Percentiles rank a stretch among this genome's conserved stretches.
Conservation (phyloP, 495 filamentous ascomycete species). For the Talaromyces nanjingensis region DNA sequence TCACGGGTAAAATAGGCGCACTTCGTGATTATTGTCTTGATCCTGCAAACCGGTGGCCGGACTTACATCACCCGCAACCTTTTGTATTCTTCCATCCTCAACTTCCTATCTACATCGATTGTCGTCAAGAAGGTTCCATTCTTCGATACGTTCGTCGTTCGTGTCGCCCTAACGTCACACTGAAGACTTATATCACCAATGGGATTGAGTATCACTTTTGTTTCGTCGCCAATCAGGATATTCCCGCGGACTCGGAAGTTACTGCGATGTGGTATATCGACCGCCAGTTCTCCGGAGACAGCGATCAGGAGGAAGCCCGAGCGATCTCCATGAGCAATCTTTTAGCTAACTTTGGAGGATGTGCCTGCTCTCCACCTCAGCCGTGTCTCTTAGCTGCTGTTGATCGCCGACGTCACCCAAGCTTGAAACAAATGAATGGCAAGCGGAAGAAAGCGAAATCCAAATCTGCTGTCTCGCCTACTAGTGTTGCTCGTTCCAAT, state of each 20-base stretch:
- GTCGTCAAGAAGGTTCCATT: constrained; percentile 71
- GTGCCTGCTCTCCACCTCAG: constrained; percentile 63
- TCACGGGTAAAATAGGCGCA: constrained; percentile 78
- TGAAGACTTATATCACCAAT: constrained; percentile 76
- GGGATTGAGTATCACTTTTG: constrained; percentile 79
- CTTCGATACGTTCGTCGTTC: constrained; percentile 83
- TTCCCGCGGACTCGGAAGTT: constrained; percentile 55
- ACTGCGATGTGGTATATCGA: constrained; percentile 63
- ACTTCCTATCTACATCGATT: constrained; percentile 86
- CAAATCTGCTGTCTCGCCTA: constrained; percentile 56
- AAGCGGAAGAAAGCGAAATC: constrained; percentile 54
- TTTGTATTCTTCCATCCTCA: constrained; percentile 80
- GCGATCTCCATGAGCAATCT: constrained; percentile 61
- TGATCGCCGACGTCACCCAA: constrained; percentile 55
- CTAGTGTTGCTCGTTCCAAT: constrained; percentile 60
- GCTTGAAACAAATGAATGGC: constrained; percentile 30
- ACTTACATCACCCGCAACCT: constrained; percentile 70
- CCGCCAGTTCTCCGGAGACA: constrained; percentile 36
- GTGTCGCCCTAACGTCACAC: constrained; percentile 72
- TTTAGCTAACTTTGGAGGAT: constrained; percentile 80
- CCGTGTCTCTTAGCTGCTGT: constrained; percentile 69
- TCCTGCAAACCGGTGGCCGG: constrained; percentile 65
- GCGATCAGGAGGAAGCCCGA: constrained; percentile 35
- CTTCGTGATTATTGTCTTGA: constrained; percentile 71
- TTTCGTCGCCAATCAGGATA: constrained; percentile 69